Base-by-base conservation (phyloP, 2,329 filamentous ascomycete genomes). In the Apiospora koreana region DNA sequence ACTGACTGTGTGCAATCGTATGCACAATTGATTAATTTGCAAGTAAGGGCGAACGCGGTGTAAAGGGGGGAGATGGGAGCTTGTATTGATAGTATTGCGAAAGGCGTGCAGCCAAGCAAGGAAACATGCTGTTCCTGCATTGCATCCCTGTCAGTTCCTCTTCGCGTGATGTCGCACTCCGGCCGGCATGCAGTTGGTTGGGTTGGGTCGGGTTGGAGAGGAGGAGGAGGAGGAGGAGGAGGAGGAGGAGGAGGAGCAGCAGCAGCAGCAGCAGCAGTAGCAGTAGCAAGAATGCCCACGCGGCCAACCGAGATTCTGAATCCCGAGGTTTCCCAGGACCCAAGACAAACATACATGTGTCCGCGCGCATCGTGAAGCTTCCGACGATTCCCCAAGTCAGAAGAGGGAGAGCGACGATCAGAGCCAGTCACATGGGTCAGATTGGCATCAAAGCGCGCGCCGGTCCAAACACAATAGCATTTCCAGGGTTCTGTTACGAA, bases 41-140 rank as follows among this genome's bases (percentile, higher is more conserved):
- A 38, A 62, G 31, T 38, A 31, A 62, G 54, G 31, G 54, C 54
- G 31, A 62, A 62, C 31, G 54, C 54, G 18, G 54, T 62, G 54
- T 38, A 62, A 62, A 62, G 54, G 54, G 50, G 54, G 18, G 43
- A n/a, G n/a, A 35, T 35, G 41, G 41, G 14, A 43, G 16, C 41
- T 35, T 58, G 31, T 58, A 58, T 28, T 58, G 23, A 25, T 58
- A 10, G 8, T n/a, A 16, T 18, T 10, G 21, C 8, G 35, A 35
- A 38, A 38, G 6, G n/a, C 54, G 54, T 62, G 54, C 54, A 62
- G 48, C 18, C 31, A 62, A 38, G 21, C 54, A 62, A 38, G 54
- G 54, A 62, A 62, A 38, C 18, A 62, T 38, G 54, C 21, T 62
- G 54, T 62, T 62, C 54, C 54, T 62, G 54, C 54, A 62, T 38